Conservation (phyloP, 495 filamentous ascomycete species). For the Lasiosphaeria miniovina region DNA sequence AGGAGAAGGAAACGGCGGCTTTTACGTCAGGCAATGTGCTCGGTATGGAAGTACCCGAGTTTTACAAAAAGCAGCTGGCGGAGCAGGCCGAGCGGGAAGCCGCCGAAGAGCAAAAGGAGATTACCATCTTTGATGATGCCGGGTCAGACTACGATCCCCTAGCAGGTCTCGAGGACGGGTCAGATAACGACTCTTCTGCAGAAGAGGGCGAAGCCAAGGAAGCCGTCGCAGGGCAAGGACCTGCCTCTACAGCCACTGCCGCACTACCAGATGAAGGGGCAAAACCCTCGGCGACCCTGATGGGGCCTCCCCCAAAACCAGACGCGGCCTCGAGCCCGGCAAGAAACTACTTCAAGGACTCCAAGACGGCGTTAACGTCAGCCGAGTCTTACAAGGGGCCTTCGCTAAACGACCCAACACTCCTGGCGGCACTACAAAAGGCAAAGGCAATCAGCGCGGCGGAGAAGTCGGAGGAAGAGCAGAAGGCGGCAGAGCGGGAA, state of each 20-base stretch:
- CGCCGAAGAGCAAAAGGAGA: constrained; percentile 59
- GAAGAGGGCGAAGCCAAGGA: constrained; percentile 25
- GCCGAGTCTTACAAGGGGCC: constrained; percentile 48
- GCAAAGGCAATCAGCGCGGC: constrained; percentile 67
- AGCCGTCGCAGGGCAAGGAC: constrained; percentile 7
- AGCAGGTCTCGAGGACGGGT: constrained; percentile 61
- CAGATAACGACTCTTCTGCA: constrained; percentile 40
- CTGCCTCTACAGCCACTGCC: not conserved
- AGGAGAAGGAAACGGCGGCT: constrained; percentile 46
- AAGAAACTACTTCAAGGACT: constrained; percentile 60
- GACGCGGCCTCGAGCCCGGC: constrained; percentile 21
- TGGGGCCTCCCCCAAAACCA: constrained; percentile 45
- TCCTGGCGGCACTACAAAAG: constrained; percentile 81
- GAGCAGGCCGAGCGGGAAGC: constrained; percentile 30
- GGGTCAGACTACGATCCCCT: constrained; percentile 88
- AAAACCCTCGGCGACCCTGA: constrained; percentile 20
- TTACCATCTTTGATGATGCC: constrained; percentile 82
- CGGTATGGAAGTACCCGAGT: constrained; percentile 75
- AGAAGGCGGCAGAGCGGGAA: constrained; percentile 46
- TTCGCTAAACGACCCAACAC: constrained; percentile 67
- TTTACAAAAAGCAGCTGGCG: constrained; percentile 39
- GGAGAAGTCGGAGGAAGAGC: constrained; percentile 45
- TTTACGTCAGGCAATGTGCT: constrained; percentile 69
- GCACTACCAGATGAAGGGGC: constrained; percentile 3
- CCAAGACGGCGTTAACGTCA: constrained; percentile 42